Base-by-base conservation (phyloP, 2,329 filamentous ascomycete genomes). In the Ilyonectria mors-panacis region DNA sequence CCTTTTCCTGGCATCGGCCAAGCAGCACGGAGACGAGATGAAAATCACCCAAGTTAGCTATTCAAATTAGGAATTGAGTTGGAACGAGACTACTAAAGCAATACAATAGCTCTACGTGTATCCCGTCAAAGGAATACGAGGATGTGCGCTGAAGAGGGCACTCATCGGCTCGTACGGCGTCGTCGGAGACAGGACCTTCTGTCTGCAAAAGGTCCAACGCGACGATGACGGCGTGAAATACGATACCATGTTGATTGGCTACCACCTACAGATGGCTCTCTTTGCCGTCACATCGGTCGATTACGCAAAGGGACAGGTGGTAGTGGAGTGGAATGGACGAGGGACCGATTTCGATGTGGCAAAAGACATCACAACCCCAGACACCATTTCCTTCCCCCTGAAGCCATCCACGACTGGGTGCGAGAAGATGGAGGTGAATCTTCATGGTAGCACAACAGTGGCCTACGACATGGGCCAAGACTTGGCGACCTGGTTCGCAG, bases 171-270 rank as follows among this genome's bases (percentile, higher is more conserved):
- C 56, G 1, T 71, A 70, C n/a, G 73, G 73, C 0, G 56, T 75
- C 1, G 58, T 71, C 4, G 73, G 73, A 1, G 73, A 75, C 2
- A 69, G 73, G 12, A 75, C 73, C 0, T 75, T 75, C 19, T 71
- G 68, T 13, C 30, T 75, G 4, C 73, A 75, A 56, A 75, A 65
- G 9, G 62, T 75, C 6, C 37, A 19, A 13, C 65, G 65, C 17
- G 54, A 70, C 3, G 50, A 42, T 2, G 9, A 50, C 1, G 53
- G 60, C 0, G 47, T 57, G 12, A 63, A 17, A 2, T 61, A 74
- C 28, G 71, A 71, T 6, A 75, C 73, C 0, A 74, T 75, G 70
- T n/a, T 75, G 1, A 67, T 74, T 3, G 73, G 73, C 2, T 73
- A 70, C 35, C 37, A 75, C 21, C 12, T 75, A 4, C 73, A 71